Conservation (phyloP, 2,329 filamentous ascomycete species). For the Acrocalymma vagum region DNA sequence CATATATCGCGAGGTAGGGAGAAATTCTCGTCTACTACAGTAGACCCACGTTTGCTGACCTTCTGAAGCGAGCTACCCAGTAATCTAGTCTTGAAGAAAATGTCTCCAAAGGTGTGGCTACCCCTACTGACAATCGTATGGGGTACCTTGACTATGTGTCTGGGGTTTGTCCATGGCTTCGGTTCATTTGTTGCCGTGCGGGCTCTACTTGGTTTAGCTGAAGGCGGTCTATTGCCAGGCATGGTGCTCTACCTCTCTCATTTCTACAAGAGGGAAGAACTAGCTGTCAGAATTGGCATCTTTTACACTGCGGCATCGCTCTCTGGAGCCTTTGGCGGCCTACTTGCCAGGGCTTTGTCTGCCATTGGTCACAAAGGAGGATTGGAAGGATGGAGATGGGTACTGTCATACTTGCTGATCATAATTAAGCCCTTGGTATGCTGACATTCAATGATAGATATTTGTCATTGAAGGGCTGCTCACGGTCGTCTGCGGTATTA, state of each 20-base stretch:
- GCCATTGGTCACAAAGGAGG: conserved; percentile 63
- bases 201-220: conserved; percentile 67
- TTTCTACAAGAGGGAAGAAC: conserved; percentile 65
- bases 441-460: no score
- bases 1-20: conserved; percentile 64
- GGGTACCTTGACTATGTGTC: conserved; percentile 65
- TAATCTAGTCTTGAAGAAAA: conserved; percentile 68
- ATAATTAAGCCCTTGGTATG: no score
- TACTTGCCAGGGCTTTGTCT: conserved; percentile 66
- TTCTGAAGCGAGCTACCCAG: conserved; percentile 64
- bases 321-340: conserved; percentile 68
- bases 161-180: conserved; percentile 61
- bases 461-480: conserved; percentile 67
- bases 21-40: conserved; percentile 1
- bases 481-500: conserved; percentile 62
- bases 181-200: conserved; percentile 67
- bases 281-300: conserved; percentile 68
- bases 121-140: conserved; percentile 63
- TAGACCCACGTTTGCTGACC: not conserved
- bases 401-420: no score
- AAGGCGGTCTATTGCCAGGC: conserved; percentile 70
- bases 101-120: conserved; percentile 66
- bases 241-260: conserved; percentile 71
- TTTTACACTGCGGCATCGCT: conserved; percentile 73
- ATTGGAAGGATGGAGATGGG: conserved; percentile 66